Evolutionary conservation across 495 filamentous ascomycete genomes (phyloP).

Genomic region (Cercophora sp.): DNA sequence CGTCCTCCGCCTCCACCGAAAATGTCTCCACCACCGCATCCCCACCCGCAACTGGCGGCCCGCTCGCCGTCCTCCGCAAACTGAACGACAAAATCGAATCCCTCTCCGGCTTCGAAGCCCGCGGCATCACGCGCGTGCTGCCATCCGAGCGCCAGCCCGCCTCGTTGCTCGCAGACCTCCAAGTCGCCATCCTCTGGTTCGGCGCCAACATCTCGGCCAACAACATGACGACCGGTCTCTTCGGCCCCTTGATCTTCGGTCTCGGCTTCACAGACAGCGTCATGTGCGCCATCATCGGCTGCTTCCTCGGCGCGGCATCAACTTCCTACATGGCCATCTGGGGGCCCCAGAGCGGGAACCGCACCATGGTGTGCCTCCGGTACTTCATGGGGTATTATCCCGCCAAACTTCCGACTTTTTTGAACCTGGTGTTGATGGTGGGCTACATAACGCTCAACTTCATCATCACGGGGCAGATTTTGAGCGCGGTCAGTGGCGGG

Average conservation of each 20-base stretch:
- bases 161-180: slow-evolving; percentile 55
- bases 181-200: slow-evolving; percentile 67
- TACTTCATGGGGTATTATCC: slow-evolving; percentile 82
- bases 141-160: slow-evolving; percentile 59
- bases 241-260: slow-evolving; percentile 65
- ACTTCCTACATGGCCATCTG: slow-evolving; percentile 69
- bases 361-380: slow-evolving; percentile 54
- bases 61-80: slow-evolving; percentile 5
- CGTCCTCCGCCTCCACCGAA: not conserved
- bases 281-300: slow-evolving; percentile 63
- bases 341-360: slow-evolving; percentile 65
- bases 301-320: slow-evolving; percentile 53
- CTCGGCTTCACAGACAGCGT: slow-evolving; percentile 65
- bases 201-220: slow-evolving; percentile 73
- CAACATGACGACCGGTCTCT: slow-evolving; percentile 71
- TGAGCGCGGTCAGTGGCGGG: slow-evolving; percentile 66
- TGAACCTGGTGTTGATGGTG: slow-evolving; percentile 68
- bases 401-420: slow-evolving; percentile 64
- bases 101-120: slow-evolving; percentile 56
- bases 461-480: slow-evolving; percentile 69
- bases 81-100: slow-evolving; percentile 29
- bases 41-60: not conserved
- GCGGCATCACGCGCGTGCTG: slow-evolving; percentile 66
- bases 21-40: no score
- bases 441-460: slow-evolving; percentile 69